Conservation (phyloP, 2,329 filamentous ascomycete species). For the Penicillium crustosum region DNA sequence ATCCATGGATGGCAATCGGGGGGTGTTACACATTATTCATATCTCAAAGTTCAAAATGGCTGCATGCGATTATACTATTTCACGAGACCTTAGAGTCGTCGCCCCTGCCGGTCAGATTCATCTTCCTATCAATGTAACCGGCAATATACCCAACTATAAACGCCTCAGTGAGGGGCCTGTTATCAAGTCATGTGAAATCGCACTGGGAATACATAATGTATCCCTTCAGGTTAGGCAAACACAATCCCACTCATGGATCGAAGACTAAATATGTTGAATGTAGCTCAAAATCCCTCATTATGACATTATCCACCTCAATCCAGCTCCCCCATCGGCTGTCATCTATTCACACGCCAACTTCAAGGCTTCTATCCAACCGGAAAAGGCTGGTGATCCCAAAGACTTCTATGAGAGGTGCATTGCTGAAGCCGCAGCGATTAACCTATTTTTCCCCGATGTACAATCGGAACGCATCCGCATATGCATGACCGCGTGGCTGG, state of each 20-base stretch:
- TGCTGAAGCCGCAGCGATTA: background rate
- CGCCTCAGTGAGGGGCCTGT: background rate
- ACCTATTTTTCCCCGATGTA: slow-evolving; percentile 2
- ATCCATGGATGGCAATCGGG: background rate
- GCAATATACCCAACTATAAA: background rate
- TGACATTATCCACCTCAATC: background rate
- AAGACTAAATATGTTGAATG: background rate
- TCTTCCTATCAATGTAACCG: background rate
- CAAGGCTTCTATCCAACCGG: background rate
- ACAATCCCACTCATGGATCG: too few relatives aligned
- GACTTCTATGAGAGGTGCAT: slow-evolving; percentile 6
- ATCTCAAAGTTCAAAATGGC: background rate
- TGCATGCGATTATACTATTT: background rate
- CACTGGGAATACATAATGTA: background rate
- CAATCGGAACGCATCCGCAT: background rate
- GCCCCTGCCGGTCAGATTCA: background rate
- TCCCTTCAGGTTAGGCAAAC: background rate
- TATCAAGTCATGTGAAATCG: background rate
- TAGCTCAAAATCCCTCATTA: slow-evolving; percentile 4
- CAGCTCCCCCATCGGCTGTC: background rate
- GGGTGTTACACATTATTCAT: background rate
- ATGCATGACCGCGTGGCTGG: slow-evolving; percentile 6
- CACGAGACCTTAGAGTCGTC: background rate
- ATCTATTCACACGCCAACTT: slow-evolving; percentile 1
- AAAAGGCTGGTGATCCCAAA: background rate